phyloP scores from a whole-genome alignment of 2,329 filamentous ascomycete species.

The Blastomyces emzantsi region DNA sequence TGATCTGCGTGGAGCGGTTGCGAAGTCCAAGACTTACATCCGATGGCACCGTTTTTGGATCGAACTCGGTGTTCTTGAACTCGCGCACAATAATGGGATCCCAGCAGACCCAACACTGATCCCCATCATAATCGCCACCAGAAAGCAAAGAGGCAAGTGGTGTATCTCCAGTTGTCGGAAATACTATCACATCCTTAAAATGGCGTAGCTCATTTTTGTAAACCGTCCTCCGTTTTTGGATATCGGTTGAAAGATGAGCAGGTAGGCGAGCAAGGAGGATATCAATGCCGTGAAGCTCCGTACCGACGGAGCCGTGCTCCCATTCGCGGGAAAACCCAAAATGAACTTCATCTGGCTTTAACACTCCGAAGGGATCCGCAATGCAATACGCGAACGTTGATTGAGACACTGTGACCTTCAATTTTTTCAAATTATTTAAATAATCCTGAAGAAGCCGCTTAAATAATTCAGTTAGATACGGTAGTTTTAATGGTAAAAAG shows the following conservation, averaged over 20 bases:
- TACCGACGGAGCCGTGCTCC: conserved; percentile 36
- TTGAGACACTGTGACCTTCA: conserved; percentile 41
- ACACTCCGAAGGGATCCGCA: conserved; percentile 45
- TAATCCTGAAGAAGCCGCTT: conserved; percentile 32
- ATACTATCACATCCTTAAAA: conserved; percentile 50
- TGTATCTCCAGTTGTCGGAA: conserved; percentile 43
- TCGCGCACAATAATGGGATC: conserved; percentile 43
- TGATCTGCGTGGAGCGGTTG: conserved; percentile 35
- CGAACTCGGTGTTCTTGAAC: conserved; percentile 46
- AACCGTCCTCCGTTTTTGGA: conserved; percentile 46
- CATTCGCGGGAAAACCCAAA: conserved; percentile 45
- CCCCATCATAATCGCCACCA: conserved; percentile 58
- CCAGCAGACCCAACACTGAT: conserved; percentile 54
- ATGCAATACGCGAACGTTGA: conserved; percentile 50
- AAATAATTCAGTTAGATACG: conserved; percentile 35
- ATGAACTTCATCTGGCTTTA: conserved; percentile 48
- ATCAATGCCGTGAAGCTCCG: conserved; percentile 40
- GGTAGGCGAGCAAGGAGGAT: conserved; percentile 51
- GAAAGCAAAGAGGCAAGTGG: conserved; percentile 52
- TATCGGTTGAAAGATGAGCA: conserved; percentile 49
- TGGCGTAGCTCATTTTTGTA: conserved; percentile 45
- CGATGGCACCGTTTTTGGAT: conserved; percentile 27
- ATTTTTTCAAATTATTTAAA: conserved; percentile 38
- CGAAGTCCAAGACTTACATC: conserved; percentile 41
- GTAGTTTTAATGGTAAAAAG: conserved; percentile 37